Conservation (phyloP, 148 eudicot species). For the Suaeda aralocaspica region DNA sequence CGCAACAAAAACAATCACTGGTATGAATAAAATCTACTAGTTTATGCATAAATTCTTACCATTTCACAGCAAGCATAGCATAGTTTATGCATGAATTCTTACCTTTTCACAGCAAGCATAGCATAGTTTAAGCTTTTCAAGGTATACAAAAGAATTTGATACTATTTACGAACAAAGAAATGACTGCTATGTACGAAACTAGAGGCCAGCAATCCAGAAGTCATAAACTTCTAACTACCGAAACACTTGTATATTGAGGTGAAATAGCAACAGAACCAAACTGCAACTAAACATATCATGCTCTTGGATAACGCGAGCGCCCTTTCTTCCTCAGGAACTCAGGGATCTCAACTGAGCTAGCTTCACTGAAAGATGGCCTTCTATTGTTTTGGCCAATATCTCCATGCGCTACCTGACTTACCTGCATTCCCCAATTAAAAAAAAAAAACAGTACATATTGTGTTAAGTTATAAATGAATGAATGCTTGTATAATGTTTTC, state of each 20-base stretch:
- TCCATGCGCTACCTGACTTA: conserved; percentile 49
- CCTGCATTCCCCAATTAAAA: conserved; percentile 33
- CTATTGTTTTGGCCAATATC: conserved; percentile 43
- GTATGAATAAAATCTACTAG: no score
- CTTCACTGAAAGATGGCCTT: conserved; percentile 67
- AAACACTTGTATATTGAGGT: conserved; percentile 19
- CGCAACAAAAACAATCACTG: no score
- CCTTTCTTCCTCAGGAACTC: conserved; percentile 97
- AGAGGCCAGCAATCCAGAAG: conserved; percentile 9
- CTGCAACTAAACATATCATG: conserved; percentile 30
- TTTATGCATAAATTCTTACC: no score
- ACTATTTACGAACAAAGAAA: conserved; percentile 20
- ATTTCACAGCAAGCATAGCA: not conserved
- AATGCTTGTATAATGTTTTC: not conserved
- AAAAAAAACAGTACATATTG: not conserved
- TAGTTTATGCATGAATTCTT: no score
- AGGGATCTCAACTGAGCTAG: conserved; percentile 87
- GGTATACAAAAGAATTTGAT: conserved; percentile 8
- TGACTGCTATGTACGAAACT: conserved; percentile 30
- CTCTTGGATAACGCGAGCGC: conserved; percentile 89
- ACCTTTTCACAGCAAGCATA: not conserved
- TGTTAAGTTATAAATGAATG: not conserved
- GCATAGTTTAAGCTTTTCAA: not conserved
- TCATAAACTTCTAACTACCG: conserved; percentile 20
- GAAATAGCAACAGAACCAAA: conserved; percentile 2